Evolutionary conservation across 257 asterid species (phyloP).

Genomic region (Penstemon davidsonii): DNA sequence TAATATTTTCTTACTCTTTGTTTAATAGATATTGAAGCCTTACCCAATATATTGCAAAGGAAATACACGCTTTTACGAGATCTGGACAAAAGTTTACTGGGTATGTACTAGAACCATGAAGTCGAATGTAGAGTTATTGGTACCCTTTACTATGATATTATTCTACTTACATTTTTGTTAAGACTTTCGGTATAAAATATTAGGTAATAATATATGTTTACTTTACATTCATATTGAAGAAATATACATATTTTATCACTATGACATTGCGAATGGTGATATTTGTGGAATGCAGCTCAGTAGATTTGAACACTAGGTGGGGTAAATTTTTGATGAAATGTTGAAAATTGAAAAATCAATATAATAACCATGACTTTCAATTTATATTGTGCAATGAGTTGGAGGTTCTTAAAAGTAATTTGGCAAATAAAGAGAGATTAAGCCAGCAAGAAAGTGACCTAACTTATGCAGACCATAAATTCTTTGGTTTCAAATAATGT

Average conservation of each 20-base stretch:
- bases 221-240: not conserved
- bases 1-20: constrained; percentile 23
- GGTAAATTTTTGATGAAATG: not conserved
- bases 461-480: not conserved
- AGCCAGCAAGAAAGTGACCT: constrained; percentile 7
- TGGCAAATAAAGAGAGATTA: not conserved
- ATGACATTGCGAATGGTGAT: no score
- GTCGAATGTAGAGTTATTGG: no score
- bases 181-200: not conserved
- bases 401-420: not conserved
- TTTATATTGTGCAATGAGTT: not conserved
- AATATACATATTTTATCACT: not conserved
- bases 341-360: not conserved
- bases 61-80: constrained; percentile 78
- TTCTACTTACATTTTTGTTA: not conserved
- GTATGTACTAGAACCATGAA: constrained; percentile 32
- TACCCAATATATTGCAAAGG: constrained; percentile 70
- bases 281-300: not conserved
- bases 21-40: constrained; percentile 71
- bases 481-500: not conserved
- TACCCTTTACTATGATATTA: not conserved
- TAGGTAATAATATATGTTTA: not conserved
- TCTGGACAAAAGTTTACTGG: constrained; percentile 82
- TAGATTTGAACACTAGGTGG: not conserved
- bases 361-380: not conserved